Conservation (phyloP, 1,284 basidiomycete genomes). For the Mycena sp. region DNA sequence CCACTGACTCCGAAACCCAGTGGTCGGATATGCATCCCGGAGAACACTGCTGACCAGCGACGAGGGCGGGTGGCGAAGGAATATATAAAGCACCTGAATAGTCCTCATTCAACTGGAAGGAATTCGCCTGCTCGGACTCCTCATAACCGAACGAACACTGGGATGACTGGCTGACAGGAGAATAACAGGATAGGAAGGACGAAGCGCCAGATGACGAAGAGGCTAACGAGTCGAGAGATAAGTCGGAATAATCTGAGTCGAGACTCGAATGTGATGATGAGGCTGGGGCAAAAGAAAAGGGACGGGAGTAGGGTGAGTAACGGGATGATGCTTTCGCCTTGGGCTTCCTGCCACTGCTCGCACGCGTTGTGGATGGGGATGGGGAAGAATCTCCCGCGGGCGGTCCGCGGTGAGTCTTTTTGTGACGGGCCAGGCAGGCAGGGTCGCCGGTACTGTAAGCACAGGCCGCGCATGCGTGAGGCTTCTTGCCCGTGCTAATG, state of each 20-base stretch:
- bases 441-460: conserved; percentile 12
- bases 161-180: not conserved
- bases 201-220: not conserved
- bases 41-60: no score
- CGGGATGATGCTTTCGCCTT: not conserved
- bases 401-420: no score
- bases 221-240: not conserved
- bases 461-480: conserved; percentile 7
- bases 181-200: not conserved
- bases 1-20: no score
- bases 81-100: no score
- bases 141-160: not conserved
- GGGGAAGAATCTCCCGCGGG: no score
- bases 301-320: not conserved
- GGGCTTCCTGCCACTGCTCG: not conserved
- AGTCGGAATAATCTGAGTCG: not conserved
- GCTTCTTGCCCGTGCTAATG: conserved; percentile 8
- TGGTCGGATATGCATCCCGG: no score
- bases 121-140: no score
- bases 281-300: not conserved
- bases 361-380: no score
- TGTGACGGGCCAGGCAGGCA: conserved; percentile 13
- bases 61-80: no score
- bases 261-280: not conserved
- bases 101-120: no score